A percentile compares a stretch with the other conserved stretches of the same genome.
These are phyloP conservation scores for Cystobasidium pallidum DNA, from an alignment of 1,284 basidiomycete species.

Conservation along the genomic window DNA sequence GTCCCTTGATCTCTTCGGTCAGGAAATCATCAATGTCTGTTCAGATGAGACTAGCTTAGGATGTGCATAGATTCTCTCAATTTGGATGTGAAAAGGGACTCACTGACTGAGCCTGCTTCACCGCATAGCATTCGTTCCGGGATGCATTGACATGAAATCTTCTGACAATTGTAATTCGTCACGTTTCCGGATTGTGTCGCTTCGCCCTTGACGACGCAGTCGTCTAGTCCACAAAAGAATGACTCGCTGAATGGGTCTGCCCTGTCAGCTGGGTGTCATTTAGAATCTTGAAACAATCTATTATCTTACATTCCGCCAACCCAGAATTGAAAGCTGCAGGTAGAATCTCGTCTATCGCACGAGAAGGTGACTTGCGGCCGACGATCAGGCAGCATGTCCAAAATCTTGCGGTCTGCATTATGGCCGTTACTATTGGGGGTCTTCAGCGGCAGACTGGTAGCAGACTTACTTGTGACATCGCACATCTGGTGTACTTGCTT, in stretches of 20 bases:
- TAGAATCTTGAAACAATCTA: background rate
- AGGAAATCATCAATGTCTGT: conserved; percentile 93
- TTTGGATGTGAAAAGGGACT: conserved; percentile 57
- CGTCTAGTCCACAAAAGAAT: conserved; percentile 86
- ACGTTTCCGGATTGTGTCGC: conserved; percentile 70
- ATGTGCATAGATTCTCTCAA: no score
- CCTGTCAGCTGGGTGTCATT: background rate
- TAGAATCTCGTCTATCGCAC: conserved; percentile 66
- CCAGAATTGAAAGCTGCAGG: conserved; percentile 96
- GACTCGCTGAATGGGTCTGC: conserved; percentile 67
- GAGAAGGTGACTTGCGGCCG: conserved; percentile 94
- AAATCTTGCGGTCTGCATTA: conserved; percentile 75
- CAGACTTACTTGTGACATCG: conserved; percentile 84
- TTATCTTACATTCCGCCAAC: conserved; percentile 62
- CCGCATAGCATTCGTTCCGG: conserved; percentile 93
- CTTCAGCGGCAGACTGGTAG: background rate
- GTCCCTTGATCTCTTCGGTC: conserved; percentile 84
- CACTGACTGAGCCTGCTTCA: conserved; percentile 89
- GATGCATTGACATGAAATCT: conserved; percentile 86
- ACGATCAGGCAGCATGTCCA: conserved; percentile 82
- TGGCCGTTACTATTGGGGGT: background rate
- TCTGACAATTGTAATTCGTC: conserved; percentile 76
- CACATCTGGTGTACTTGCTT: conserved; percentile 96
- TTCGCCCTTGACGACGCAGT: conserved; percentile 62
- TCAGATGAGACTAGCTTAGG: background rate